These are phyloP conservation scores for Magnusiomyces tetraspermus DNA, from an alignment of 1,139 yeast genomes.

Conservation along the genomic window DNA sequence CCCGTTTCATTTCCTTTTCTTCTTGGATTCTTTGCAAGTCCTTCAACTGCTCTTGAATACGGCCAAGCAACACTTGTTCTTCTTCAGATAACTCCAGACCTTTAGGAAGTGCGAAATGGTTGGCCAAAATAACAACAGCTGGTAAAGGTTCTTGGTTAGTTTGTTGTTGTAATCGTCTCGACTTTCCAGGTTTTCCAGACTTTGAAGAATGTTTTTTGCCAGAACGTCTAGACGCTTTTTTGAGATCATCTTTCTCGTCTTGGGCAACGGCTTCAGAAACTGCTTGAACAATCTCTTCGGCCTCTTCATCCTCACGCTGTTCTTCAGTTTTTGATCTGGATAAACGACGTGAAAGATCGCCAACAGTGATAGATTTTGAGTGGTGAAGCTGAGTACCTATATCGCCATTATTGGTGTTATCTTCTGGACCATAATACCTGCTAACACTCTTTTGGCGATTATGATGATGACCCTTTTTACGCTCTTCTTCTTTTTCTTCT, in stretches of 20 bases:
- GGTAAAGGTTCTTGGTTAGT: neutral
- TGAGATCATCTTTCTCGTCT: neutral
- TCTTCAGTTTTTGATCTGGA: no score
- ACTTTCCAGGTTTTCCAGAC: neutral
- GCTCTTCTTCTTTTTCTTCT: no score
- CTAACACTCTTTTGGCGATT: no score
- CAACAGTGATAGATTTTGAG: no score
- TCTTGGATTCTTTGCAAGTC: neutral
- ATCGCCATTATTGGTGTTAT: no score
- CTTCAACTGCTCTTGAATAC: conserved; percentile 14
- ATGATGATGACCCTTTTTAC: no score
- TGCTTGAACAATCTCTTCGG: neutral
- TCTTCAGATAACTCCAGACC: conserved; percentile 15
- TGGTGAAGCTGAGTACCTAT: no score
- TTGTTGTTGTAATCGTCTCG: neutral
- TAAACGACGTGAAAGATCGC: no score
- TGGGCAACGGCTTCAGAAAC: neutral
- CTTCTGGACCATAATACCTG: no score
- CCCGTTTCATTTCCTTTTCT: neutral
- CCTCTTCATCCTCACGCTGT: neutral
- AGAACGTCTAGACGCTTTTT: neutral
- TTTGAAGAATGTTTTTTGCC: neutral
- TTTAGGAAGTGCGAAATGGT: conserved; percentile 12
- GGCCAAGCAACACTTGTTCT: conserved; percentile 14
- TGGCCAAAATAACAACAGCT: conserved; percentile 13